Percentiles rank a stretch among this genome's conserved stretches.
Evolutionary conservation across 1,284 basidiomycete genomes (phyloP).

Genomic region (Serendipita sp.): DNA sequence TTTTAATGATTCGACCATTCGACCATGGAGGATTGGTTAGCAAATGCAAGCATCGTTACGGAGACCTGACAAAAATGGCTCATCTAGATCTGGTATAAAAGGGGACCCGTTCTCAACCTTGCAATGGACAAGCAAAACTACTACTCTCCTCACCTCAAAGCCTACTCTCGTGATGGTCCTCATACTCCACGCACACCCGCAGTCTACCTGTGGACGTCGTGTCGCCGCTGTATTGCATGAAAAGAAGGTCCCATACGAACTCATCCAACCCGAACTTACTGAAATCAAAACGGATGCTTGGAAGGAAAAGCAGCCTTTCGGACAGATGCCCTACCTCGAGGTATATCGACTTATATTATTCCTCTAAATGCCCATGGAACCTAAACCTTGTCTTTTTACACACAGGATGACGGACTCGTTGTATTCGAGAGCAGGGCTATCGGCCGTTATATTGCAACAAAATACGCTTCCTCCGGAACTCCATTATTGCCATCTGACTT

Average conservation of each 20-base stretch:
- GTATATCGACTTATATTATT: neutral
- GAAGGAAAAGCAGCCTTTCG: conserved; percentile 8
- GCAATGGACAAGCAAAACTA: too few relatives aligned
- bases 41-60: too few relatives aligned
- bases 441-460: conserved; percentile 14
- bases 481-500: neutral
- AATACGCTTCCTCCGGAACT: conserved; percentile 12
- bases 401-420: conserved; percentile 1
- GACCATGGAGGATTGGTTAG: too few relatives aligned
- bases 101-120: too few relatives aligned
- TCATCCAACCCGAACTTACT: neutral
- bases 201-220: neutral
- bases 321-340: conserved; percentile 6
- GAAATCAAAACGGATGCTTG: conserved; percentile 4
- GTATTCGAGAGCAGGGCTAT: conserved; percentile 21
- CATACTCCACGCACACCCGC: neutral
- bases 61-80: too few relatives aligned
- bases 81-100: too few relatives aligned
- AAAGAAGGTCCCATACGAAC: neutral
- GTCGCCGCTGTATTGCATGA: neutral
- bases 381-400: conserved; percentile 14
- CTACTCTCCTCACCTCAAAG: too few relatives aligned
- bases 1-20: too few relatives aligned
- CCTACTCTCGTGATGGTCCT: neutral
- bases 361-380: conserved; percentile 9